These are phyloP conservation scores for Durotheca rogersii DNA, from an alignment of 495 filamentous ascomycete genomes.

Conservation along the genomic window DNA sequence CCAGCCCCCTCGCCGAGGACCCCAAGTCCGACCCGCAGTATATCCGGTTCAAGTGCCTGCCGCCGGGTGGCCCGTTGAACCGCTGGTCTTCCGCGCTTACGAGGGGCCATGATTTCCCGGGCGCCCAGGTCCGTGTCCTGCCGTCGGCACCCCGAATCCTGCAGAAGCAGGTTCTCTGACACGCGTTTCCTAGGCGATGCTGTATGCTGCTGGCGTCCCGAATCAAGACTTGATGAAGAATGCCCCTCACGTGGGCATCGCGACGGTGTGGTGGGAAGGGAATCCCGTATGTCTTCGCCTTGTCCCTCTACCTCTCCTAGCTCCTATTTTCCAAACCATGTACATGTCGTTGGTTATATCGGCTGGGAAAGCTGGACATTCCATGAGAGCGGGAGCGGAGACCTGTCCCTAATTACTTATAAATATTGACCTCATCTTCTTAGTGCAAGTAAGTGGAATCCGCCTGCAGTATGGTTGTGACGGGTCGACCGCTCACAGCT, in stretches of 20 bases:
- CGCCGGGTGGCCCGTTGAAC: conserved; percentile 47
- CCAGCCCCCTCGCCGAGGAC: conserved; percentile 16
- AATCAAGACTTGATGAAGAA: conserved; percentile 83
- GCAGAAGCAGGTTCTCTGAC: background rate
- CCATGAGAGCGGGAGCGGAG: too few relatives aligned
- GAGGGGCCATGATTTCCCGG: conserved; percentile 84
- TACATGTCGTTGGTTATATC: too few relatives aligned
- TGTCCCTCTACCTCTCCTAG: conserved; percentile 33
- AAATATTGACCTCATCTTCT: conserved; percentile 2
- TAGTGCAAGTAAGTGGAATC: conserved; percentile 51
- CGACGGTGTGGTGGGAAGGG: conserved; percentile 97
- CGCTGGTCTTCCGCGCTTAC: conserved; percentile 52
- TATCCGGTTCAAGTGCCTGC: conserved; percentile 45
- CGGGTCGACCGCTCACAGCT: conserved; percentile 3
- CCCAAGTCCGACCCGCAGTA: conserved; percentile 46
- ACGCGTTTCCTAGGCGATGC: conserved; percentile 69
- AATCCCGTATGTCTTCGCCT: conserved; percentile 59
- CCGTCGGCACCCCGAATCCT: background rate
- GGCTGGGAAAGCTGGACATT: background rate
- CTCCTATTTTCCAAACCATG: background rate
- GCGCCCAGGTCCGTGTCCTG: conserved; percentile 67
- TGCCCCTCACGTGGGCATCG: conserved; percentile 83
- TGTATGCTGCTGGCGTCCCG: conserved; percentile 90
- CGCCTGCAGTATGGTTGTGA: background rate
- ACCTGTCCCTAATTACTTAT: background rate